Percentiles rank a stretch among this genome's conserved stretches.
phyloP scores from a whole-genome alignment of 495 filamentous ascomycete species.

The Lophium mytilinum region DNA sequence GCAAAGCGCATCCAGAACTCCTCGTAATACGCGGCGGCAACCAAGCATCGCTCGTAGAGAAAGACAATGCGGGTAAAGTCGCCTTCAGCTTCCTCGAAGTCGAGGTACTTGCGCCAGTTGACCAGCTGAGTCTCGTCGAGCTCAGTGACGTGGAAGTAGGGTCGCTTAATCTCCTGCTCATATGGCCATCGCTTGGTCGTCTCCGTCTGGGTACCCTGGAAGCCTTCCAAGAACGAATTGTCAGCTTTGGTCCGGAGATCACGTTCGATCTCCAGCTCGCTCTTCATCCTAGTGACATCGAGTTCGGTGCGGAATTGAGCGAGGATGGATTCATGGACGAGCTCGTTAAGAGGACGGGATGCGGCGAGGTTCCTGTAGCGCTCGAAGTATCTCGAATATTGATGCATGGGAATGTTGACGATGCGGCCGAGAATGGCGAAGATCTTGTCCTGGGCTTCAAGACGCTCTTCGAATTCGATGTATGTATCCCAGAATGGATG shows the following conservation, averaged over 20 bases:
- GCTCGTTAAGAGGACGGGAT: slow-evolving; percentile 60
- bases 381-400: slow-evolving; percentile 93
- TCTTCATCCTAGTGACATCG: slow-evolving; percentile 44
- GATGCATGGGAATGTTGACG: slow-evolving; percentile 91
- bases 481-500: slow-evolving; percentile 99
- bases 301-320: slow-evolving; percentile 57
- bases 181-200: slow-evolving; percentile 92
- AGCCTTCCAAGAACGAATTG: slow-evolving; percentile 69
- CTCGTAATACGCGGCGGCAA: slow-evolving; percentile 88
- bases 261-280: slow-evolving; percentile 74
- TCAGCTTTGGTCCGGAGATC: slow-evolving; percentile 75
- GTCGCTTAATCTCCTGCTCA: slow-evolving; percentile 89
- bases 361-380: slow-evolving; percentile 75
- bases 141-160: slow-evolving; percentile 95
- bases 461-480: slow-evolving; percentile 85
- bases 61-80: slow-evolving; percentile 68
- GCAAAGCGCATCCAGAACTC: slow-evolving; percentile 97
- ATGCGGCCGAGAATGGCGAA: slow-evolving; percentile 78
- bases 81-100: slow-evolving; percentile 87
- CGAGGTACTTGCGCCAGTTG: slow-evolving; percentile 97
- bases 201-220: slow-evolving; percentile 76
- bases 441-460: slow-evolving; percentile 79
- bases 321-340: slow-evolving; percentile 61
- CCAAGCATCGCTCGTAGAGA: slow-evolving; percentile 87
- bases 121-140: slow-evolving; percentile 74